Evolutionary conservation across 768 basidiomycete species (phyloP).

Genomic region (Lactifluus rugatus): DNA sequence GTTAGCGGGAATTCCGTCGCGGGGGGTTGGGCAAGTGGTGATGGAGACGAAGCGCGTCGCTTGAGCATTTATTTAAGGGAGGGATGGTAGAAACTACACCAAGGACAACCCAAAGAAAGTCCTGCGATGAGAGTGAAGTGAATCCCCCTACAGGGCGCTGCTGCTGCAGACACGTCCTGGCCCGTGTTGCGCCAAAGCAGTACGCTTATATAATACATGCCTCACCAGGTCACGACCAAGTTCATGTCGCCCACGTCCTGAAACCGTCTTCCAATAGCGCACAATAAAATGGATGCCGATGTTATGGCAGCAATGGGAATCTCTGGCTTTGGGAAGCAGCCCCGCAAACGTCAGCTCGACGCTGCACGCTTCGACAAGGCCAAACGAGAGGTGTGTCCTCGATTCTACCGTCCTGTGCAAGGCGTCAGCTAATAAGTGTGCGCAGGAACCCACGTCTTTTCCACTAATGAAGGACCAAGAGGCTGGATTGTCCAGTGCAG

Average conservation of each 20-base stretch:
- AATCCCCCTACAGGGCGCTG: too few relatives aligned
- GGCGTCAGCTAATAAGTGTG: neutral
- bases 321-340: constrained; percentile 69
- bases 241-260: neutral
- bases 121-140: neutral
- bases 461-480: constrained; percentile 22
- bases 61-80: constrained; percentile 16
- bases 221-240: neutral
- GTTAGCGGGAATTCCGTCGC: constrained; percentile 10
- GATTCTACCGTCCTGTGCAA: neutral
- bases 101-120: neutral
- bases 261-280: neutral
- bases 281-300: constrained; percentile 44
- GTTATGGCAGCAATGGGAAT: constrained; percentile 79
- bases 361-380: constrained; percentile 72
- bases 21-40: constrained; percentile 4
- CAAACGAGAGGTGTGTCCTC: constrained; percentile 39
- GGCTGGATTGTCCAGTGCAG: constrained; percentile 21
- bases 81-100: neutral
- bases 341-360: constrained; percentile 57
- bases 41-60: constrained; percentile 18
- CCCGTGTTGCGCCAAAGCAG: neutral
- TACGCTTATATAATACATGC: neutral
- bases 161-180: neutral
- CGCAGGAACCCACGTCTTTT: constrained; percentile 3